Evolutionary conservation across 2,329 filamentous ascomycete genomes (phyloP).

Genomic region (Endoconidiophora polonica): DNA sequence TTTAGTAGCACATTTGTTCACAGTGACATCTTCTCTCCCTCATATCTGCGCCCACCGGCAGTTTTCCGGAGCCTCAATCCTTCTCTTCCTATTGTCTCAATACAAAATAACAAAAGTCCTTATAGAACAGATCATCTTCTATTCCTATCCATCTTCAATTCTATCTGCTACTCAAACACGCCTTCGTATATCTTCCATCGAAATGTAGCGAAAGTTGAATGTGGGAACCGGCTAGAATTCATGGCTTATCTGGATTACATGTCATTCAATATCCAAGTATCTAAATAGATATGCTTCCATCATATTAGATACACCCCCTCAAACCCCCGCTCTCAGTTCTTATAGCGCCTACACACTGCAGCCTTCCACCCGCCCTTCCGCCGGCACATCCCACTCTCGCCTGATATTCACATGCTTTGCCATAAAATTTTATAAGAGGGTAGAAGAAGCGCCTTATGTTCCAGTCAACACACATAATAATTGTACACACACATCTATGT

Average conservation of each 20-base stretch:
- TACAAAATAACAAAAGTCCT: neutral
- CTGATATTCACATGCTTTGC: neutral
- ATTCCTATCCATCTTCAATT: neutral
- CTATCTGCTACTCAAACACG: neutral
- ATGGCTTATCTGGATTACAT: neutral
- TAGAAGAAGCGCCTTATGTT: too few relatives aligned
- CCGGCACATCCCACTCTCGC: constrained; percentile 1
- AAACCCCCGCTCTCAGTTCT: neutral
- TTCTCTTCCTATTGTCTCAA: neutral
- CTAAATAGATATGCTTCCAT: too few relatives aligned
- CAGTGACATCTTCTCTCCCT: neutral
- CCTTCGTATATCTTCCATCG: neutral
- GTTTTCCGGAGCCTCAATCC: neutral
- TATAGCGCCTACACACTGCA: neutral
- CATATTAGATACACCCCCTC: neutral
- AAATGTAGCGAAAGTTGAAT: too few relatives aligned
- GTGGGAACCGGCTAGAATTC: too few relatives aligned
- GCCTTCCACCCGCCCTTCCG: neutral
- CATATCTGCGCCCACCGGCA: neutral
- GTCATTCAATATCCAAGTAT: neutral
- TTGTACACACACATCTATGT: neutral
- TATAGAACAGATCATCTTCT: neutral
- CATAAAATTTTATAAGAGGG: too few relatives aligned
- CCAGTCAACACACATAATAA: too few relatives aligned
- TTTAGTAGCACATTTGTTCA: neutral